Conservation (phyloP, 805 yeast species). For the Metschnikowia matae region DNA sequence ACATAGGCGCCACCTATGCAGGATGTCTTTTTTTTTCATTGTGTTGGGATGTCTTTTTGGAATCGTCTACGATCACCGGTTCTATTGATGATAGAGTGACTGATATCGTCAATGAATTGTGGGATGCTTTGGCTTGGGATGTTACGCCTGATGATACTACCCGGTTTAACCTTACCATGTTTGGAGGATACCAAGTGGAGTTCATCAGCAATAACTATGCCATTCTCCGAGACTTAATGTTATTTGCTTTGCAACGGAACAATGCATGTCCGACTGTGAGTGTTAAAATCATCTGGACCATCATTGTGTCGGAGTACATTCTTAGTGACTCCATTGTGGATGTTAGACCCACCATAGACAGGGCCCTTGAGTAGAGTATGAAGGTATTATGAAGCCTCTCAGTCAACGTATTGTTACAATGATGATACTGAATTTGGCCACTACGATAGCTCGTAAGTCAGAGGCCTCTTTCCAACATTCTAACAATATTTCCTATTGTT, state of each 20-base stretch:
- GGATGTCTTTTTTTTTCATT: conserved; percentile 45
- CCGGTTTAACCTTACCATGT: conserved; percentile 56
- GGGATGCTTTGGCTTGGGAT: conserved; percentile 73
- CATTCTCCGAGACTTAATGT: conserved; percentile 59
- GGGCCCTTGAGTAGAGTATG: too few relatives aligned
- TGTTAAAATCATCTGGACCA: conserved; percentile 65
- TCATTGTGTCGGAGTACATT: conserved; percentile 62
- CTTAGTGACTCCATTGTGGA: conserved; percentile 54
- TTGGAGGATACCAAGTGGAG: conserved; percentile 70
- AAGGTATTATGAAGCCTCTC: too few relatives aligned
- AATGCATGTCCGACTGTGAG: conserved; percentile 57
- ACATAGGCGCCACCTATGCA: conserved; percentile 60
- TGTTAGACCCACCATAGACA: too few relatives aligned
- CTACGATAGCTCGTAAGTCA: too few relatives aligned
- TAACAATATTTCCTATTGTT: too few relatives aligned
- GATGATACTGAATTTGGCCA: too few relatives aligned
- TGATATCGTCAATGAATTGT: conserved; percentile 50
- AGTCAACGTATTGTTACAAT: too few relatives aligned
- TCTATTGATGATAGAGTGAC: conserved; percentile 61
- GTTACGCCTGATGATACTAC: conserved; percentile 48
- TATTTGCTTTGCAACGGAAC: conserved; percentile 67
- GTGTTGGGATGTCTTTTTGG: conserved; percentile 34
- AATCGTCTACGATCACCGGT: conserved; percentile 45
- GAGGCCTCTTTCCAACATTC: too few relatives aligned
- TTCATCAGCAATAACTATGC: conserved; percentile 55